Percentiles rank a stretch among this genome's conserved stretches.
These are phyloP conservation scores for Pichia scutulata DNA, from an alignment of 805 yeast species.

Conservation along the genomic window DNA sequence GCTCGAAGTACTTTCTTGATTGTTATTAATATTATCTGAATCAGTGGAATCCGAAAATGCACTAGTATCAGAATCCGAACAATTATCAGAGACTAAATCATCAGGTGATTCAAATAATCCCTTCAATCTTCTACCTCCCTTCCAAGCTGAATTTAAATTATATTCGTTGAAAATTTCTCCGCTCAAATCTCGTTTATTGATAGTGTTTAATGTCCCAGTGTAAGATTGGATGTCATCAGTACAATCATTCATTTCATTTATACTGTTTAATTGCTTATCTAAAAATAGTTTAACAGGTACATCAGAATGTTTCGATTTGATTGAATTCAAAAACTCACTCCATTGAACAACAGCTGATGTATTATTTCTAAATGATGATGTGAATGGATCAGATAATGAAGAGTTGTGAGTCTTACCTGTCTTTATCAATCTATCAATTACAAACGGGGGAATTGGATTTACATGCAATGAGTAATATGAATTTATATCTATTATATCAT, in stretches of 20 bases:
- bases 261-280: not conserved
- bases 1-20: constrained; percentile 1
- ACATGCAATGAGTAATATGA: constrained; percentile 4
- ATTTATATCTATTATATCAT: not conserved
- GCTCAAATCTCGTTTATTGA: constrained; percentile 5
- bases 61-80: not conserved
- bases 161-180: constrained; percentile 15
- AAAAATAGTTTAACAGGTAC: not conserved
- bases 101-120: constrained; percentile 34
- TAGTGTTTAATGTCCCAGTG: constrained; percentile 16
- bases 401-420: not conserved
- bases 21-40: not conserved
- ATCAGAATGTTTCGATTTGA: constrained; percentile 7
- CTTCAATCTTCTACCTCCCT: constrained; percentile 59
- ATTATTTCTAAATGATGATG: constrained; percentile 13
- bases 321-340: constrained; percentile 15
- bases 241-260: not conserved
- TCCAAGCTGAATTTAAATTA: constrained; percentile 49
- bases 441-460: constrained; percentile 15
- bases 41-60: constrained; percentile 4
- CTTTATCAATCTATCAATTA: constrained; percentile 10
- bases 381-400: constrained; percentile 12
- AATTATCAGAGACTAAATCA: constrained; percentile 19
- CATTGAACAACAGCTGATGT: constrained; percentile 10
- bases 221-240: not conserved